These are phyloP conservation scores for Ustilago crameri DNA, from an alignment of 1,284 basidiomycete genomes.

Conservation along the genomic window DNA sequence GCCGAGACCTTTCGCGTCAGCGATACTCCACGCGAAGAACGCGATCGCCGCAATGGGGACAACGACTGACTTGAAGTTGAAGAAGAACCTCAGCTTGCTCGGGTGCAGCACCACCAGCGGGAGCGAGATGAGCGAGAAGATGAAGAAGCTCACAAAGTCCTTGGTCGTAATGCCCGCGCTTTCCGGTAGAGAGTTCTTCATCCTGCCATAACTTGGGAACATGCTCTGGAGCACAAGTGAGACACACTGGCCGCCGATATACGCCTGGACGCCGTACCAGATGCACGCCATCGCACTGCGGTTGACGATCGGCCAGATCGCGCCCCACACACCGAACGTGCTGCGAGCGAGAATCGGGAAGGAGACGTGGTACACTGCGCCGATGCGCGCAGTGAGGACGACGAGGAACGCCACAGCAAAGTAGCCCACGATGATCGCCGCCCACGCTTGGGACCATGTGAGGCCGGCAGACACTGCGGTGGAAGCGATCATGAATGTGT, in stretches of 20 bases:
- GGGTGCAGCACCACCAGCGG: constrained; percentile 84
- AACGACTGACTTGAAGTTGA: constrained; percentile 81
- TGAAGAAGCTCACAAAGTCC: constrained; percentile 83
- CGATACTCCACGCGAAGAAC: constrained; percentile 84
- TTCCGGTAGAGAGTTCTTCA: constrained; percentile 77
- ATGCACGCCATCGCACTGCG: constrained; percentile 81
- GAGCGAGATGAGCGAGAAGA: constrained; percentile 84
- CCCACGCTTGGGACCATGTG: constrained; percentile 58
- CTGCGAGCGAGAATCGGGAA: constrained; percentile 81
- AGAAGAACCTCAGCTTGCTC: constrained; percentile 83
- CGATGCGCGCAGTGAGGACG: constrained; percentile 81
- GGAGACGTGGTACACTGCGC: constrained; percentile 72
- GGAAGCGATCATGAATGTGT: constrained; percentile 52
- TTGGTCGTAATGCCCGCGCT: constrained; percentile 78
- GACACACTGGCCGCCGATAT: constrained; percentile 78
- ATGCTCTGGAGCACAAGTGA: constrained; percentile 78
- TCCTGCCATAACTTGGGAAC: constrained; percentile 73
- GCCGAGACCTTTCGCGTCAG: constrained; percentile 78
- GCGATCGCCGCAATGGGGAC: constrained; percentile 71
- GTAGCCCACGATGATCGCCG: constrained; percentile 74
- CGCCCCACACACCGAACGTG: constrained; percentile 81
- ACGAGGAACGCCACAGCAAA: constrained; percentile 78
- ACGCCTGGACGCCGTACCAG: constrained; percentile 62
- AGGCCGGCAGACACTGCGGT: constrained; percentile 50
- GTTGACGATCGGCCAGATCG: constrained; percentile 80